Percentiles rank a stretch among this genome's conserved stretches.
phyloP scores from a whole-genome alignment of 352 stramenopile species.

The Peronospora destructor region DNA sequence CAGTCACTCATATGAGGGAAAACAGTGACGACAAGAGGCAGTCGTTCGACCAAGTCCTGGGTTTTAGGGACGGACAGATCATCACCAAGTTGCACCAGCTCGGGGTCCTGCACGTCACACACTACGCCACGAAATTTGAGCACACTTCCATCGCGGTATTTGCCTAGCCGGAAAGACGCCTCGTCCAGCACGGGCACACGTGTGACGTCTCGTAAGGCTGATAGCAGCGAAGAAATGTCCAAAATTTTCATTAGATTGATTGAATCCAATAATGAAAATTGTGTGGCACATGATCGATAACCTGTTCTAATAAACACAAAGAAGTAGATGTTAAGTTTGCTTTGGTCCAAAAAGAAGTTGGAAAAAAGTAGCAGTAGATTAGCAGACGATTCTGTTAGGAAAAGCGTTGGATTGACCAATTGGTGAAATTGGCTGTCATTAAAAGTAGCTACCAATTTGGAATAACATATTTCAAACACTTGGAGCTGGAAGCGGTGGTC shows the following conservation, averaged over 20 bases:
- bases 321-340: too few relatives aligned
- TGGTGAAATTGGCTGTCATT: too few relatives aligned
- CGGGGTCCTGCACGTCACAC: slow-evolving; percentile 65
- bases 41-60: slow-evolving; percentile 45
- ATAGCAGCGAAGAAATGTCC: slow-evolving; percentile 11
- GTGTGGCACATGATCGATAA: too few relatives aligned
- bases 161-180: slow-evolving; percentile 33
- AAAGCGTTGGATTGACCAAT: too few relatives aligned
- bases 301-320: too few relatives aligned
- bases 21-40: slow-evolving; percentile 54
- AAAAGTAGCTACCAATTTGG: too few relatives aligned
- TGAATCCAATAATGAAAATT: too few relatives aligned
- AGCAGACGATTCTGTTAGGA: too few relatives aligned
- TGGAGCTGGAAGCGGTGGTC: too few relatives aligned
- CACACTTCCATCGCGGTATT: slow-evolving; percentile 47
- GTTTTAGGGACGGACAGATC: slow-evolving; percentile 1
- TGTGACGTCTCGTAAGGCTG: slow-evolving; percentile 6
- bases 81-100: slow-evolving; percentile 44
- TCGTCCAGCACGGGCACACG: slow-evolving; percentile 42
- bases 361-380: too few relatives aligned
- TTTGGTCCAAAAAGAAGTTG: too few relatives aligned
- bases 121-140: slow-evolving; percentile 65
- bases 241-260: slow-evolving; percentile 2
- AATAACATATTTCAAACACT: too few relatives aligned
- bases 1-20: slow-evolving; percentile 56